Conservation (phyloP, 2,329 filamentous ascomycete genomes). For the Neodidymelliopsis sp. region DNA sequence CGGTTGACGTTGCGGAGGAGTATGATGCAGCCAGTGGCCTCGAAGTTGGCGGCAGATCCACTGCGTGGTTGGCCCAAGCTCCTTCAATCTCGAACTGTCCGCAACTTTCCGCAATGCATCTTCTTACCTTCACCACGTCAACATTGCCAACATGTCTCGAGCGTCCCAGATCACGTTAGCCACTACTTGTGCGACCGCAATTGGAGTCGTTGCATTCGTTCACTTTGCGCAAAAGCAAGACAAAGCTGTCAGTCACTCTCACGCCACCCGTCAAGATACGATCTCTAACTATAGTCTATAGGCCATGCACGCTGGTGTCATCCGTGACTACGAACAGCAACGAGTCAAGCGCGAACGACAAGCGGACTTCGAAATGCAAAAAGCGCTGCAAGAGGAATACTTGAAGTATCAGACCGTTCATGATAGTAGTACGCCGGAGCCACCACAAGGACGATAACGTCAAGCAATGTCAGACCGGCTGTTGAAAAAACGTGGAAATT, state of each 20-base stretch:
- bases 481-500: neutral
- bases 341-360: constrained; percentile 88
- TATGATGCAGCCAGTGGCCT: constrained; percentile 33
- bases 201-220: constrained; percentile 80
- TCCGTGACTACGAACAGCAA: constrained; percentile 95
- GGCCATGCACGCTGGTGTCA: constrained; percentile 95
- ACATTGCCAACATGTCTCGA: constrained; percentile 73
- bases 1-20: constrained; percentile 29
- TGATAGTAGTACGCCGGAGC: constrained; percentile 42
- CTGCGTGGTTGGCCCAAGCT: constrained; percentile 40
- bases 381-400: constrained; percentile 84
- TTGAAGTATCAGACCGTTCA: constrained; percentile 82
- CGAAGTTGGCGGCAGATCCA: constrained; percentile 31
- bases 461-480: neutral
- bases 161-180: constrained; percentile 86
- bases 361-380: constrained; percentile 93
- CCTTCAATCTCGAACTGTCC: constrained; percentile 28
- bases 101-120: constrained; percentile 16
- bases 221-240: constrained; percentile 89
- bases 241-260: constrained; percentile 69
- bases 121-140: constrained; percentile 1
- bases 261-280: constrained; percentile 21
- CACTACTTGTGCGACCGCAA: constrained; percentile 77
- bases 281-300: constrained; percentile 47
- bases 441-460: constrained; percentile 31